Evolutionary conservation across 1,139 yeast genomes (phyloP).

Genomic region (Saccharomycopsis crataegensis): DNA sequence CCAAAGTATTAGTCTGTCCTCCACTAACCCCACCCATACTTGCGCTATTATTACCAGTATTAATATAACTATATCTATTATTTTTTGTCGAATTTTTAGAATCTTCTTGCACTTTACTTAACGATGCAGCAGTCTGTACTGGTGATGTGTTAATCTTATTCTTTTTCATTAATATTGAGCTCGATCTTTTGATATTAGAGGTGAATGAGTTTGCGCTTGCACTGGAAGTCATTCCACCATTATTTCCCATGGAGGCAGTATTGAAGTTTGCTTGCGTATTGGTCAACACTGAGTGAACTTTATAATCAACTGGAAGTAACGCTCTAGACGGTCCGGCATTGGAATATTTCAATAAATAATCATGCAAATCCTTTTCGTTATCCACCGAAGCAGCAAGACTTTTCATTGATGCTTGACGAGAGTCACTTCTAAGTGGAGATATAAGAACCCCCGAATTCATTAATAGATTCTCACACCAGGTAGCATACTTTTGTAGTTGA

Average conservation of each 20-base stretch:
- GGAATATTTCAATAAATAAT: constrained; percentile 49
- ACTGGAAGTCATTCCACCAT: not conserved
- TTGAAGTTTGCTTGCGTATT: constrained; percentile 19
- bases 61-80: constrained; percentile 8
- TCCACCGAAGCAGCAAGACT: constrained; percentile 68
- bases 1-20: not conserved
- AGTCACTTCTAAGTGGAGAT: constrained; percentile 52
- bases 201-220: not conserved
- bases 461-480: constrained; percentile 75
- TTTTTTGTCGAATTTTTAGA: not conserved
- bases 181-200: constrained; percentile 8
- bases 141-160: constrained; percentile 8
- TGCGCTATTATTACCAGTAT: not conserved
- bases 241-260: not conserved
- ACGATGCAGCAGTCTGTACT: not conserved
- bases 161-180: constrained; percentile 10
- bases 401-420: constrained; percentile 59
- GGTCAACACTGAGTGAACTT: constrained; percentile 64
- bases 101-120: constrained; percentile 2
- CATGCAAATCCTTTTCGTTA: constrained; percentile 74
- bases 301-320: constrained; percentile 65
- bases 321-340: constrained; percentile 32
- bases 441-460: constrained; percentile 81
- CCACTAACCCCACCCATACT: not conserved
- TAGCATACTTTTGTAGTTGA: constrained; percentile 82